Percentiles rank a stretch among this genome's conserved stretches.
phyloP scores from a whole-genome alignment of 1,284 basidiomycete genomes.

The Malassezia brasiliensis region DNA sequence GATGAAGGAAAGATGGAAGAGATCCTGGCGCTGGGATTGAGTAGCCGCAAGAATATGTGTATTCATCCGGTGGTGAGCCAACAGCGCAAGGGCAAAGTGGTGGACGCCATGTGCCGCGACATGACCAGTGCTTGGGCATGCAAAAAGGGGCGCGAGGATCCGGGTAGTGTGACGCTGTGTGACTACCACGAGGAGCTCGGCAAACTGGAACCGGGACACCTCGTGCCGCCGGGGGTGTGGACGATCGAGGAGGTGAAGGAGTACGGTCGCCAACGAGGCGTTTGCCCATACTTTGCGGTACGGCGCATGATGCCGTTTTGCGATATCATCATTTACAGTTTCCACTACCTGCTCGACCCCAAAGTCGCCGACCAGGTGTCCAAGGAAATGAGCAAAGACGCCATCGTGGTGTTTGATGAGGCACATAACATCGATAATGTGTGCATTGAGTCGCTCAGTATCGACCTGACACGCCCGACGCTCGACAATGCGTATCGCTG shows the following conservation, averaged over 20 bases:
- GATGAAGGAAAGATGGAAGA: slow-evolving; percentile 46
- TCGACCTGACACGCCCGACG: slow-evolving; percentile 97
- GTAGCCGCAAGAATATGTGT: slow-evolving; percentile 92
- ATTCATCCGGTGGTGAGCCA: slow-evolving; percentile 89
- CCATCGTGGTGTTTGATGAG: slow-evolving; percentile 98
- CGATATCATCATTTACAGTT: slow-evolving; percentile 95
- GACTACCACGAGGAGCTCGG: slow-evolving; percentile 85
- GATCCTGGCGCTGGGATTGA: slow-evolving; percentile 83
- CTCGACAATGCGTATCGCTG: slow-evolving; percentile 86
- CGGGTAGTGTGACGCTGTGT: slow-evolving; percentile 84
- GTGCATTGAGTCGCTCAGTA: slow-evolving; percentile 94
- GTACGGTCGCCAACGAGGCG: slow-evolving; percentile 71
- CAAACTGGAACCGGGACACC: slow-evolving; percentile 69
- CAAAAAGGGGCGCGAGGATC: slow-evolving; percentile 74
- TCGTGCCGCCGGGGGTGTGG: slow-evolving; percentile 81
- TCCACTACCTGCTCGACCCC: slow-evolving; percentile 95
- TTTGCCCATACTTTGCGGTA: slow-evolving; percentile 94
- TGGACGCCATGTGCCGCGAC: slow-evolving; percentile 92
- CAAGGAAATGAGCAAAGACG: slow-evolving; percentile 90
- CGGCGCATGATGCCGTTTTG: slow-evolving; percentile 95
- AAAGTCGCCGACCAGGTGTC: slow-evolving; percentile 99
- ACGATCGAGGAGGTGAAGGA: slow-evolving; percentile 88
- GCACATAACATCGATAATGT: slow-evolving; percentile 96
- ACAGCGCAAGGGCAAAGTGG: slow-evolving; percentile 95
- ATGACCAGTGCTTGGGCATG: slow-evolving; percentile 77